Evolutionary conservation across 345 rosid species (phyloP).

Genomic region (Psidium friedrichsthalianum): DNA sequence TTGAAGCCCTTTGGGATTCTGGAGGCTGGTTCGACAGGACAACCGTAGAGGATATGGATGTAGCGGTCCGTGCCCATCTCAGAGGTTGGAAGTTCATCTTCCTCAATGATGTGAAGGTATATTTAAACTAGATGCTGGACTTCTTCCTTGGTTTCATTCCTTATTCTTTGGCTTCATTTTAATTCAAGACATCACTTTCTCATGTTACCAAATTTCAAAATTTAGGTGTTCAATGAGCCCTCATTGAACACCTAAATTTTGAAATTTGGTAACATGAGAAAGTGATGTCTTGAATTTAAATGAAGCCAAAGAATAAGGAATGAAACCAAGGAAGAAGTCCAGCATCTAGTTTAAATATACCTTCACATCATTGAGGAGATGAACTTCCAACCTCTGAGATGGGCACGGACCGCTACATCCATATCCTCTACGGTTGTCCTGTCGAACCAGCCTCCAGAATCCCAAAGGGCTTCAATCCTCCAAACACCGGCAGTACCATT

Average conservation of each 20-base stretch:
- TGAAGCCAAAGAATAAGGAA: neutral
- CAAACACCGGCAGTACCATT: constrained; percentile 14
- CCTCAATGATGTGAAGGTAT: constrained; percentile 10
- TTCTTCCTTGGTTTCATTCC: neutral
- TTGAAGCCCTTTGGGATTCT: constrained; percentile 7
- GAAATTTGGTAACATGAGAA: neutral
- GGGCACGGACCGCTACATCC: constrained; percentile 13
- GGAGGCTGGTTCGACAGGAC: constrained; percentile 17
- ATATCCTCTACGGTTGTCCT: constrained; percentile 16
- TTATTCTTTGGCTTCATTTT: neutral
- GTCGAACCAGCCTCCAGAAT: constrained; percentile 13
- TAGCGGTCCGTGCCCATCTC: constrained; percentile 11
- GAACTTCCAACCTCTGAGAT: constrained; percentile 15
- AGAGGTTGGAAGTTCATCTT: constrained; percentile 16
- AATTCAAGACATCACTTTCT: neutral
- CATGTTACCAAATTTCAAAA: neutral
- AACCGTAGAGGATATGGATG: constrained; percentile 14
- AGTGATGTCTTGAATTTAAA: neutral
- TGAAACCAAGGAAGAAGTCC: neutral
- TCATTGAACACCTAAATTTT: constrained; percentile 4
- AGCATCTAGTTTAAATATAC: neutral
- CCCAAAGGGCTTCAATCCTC: constrained; percentile 9
- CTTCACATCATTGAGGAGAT: constrained; percentile 10
- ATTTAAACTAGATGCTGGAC: neutral
- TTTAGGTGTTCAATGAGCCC: constrained; percentile 7